A percentile compares a stretch with the other conserved stretches of the same genome.
Conservation (phyloP, 2,329 filamentous ascomycete genomes). For the Anisogramma anomala region DNA sequence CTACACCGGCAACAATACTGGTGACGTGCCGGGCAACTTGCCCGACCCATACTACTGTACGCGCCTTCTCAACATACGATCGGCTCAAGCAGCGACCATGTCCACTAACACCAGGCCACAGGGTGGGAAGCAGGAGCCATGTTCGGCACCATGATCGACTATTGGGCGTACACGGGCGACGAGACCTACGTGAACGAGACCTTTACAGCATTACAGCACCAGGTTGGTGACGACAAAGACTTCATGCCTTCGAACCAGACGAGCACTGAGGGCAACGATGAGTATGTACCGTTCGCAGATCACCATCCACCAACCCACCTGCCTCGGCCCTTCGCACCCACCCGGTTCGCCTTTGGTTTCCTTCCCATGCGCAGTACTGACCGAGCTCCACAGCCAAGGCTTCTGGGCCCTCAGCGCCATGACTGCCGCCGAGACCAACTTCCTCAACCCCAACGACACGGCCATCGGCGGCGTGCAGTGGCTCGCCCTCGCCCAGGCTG, state of each 20-base stretch:
- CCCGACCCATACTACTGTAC: conserved; percentile 34
- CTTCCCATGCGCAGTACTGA: no score
- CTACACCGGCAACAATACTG: conserved; percentile 16
- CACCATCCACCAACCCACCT: no score
- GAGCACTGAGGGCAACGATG: conserved; percentile 49
- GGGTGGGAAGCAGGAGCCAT: conserved; percentile 52
- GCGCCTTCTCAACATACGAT: background rate
- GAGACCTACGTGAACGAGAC: conserved; percentile 42
- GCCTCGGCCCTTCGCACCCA: no score
- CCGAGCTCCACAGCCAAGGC: conserved; percentile 31
- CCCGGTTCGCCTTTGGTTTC: no score
- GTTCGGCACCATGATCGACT: conserved; percentile 52
- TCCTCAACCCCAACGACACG: conserved; percentile 41
- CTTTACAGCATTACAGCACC: conserved; percentile 39
- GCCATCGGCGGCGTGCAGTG: conserved; percentile 30
- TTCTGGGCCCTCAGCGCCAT: conserved; percentile 61
- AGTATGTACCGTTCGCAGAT: no score
- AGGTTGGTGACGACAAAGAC: conserved; percentile 39
- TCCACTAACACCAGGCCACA: background rate
- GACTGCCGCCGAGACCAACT: conserved; percentile 53
- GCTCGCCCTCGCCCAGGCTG: conserved; percentile 56
- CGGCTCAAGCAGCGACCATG: background rate
- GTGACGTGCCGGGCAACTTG: conserved; percentile 15
- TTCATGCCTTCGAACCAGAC: conserved; percentile 47
- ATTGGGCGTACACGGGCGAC: conserved; percentile 53